Conservation (phyloP, 2,329 filamentous ascomycete genomes). For the Huntiella decipiens region DNA sequence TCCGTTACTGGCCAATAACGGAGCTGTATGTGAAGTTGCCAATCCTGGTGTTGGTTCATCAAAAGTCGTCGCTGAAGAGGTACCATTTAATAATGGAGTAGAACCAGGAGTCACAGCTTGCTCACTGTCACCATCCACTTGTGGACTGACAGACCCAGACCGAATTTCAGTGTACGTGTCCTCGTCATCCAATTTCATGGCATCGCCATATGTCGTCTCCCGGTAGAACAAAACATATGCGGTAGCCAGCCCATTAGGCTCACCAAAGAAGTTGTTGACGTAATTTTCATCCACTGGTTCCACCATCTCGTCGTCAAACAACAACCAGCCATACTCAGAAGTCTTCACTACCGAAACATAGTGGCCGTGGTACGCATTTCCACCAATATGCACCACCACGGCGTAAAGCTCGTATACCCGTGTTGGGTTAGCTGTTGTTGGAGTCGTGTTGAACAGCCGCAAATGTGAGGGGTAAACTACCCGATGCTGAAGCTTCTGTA, state of each 20-base stretch:
- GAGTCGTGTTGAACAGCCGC: conserved; percentile 91
- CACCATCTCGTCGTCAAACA: conserved; percentile 97
- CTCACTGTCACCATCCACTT: background rate
- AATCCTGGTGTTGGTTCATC: conserved; percentile 35
- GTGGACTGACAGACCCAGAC: background rate
- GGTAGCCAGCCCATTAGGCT: conserved; percentile 75
- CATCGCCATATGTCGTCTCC: conserved; percentile 54
- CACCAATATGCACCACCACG: conserved; percentile 91
- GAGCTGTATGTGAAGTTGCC: conserved; percentile 48
- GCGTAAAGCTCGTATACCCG: conserved; percentile 91
- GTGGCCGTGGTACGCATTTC: conserved; percentile 91
- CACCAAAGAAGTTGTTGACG: conserved; percentile 92
- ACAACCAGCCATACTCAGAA: conserved; percentile 79
- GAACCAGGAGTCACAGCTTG: background rate
- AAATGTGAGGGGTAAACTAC: conserved; percentile 96
- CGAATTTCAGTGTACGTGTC: background rate
- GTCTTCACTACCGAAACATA: conserved; percentile 98
- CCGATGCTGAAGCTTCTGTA: conserved; percentile 92
- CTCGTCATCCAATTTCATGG: conserved; percentile 16
- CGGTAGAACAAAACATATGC: conserved; percentile 97
- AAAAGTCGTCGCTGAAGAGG: conserved; percentile 1
- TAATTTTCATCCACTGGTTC: conserved; percentile 95
- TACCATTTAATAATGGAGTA: background rate
- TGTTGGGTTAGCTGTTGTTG: conserved; percentile 85
- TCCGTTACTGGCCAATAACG: conserved; percentile 16